phyloP scores from a whole-genome alignment of 345 rosid species.

The Gossypium mustelinum region DNA sequence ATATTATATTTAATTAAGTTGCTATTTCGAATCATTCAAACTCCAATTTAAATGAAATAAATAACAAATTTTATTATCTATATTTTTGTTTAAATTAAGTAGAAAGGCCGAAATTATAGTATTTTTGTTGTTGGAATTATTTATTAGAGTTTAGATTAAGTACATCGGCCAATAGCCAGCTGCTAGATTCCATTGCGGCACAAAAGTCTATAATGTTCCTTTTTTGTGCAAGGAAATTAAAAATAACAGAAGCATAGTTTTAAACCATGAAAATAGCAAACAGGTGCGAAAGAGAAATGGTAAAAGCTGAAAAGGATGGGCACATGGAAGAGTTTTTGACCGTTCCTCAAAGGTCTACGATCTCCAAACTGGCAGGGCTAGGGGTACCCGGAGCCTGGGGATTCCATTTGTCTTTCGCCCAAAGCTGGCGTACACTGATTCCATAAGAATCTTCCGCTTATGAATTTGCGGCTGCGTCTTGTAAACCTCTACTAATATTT shows the following conservation, averaged over 20 bases:
- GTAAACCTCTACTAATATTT: no score
- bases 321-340: conserved; percentile 28
- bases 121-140: background rate
- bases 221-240: background rate
- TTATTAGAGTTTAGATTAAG: background rate
- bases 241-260: background rate
- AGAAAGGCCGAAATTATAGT: no score
- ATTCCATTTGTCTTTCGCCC: conserved; percentile 1
- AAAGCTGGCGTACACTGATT: background rate
- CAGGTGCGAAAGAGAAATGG: conserved; percentile 15
- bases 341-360: background rate
- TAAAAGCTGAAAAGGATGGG: conserved; percentile 5
- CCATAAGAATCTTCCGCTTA: conserved; percentile 6
- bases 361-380: background rate
- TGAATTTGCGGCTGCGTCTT: conserved; percentile 20
- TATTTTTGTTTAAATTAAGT: no score
- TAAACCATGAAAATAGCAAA: background rate
- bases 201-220: background rate
- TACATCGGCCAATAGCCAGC: background rate
- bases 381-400: background rate
- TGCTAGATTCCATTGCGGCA: background rate
- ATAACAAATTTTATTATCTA: no score
- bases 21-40: no score
- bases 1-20: no score
- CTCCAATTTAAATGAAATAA: no score